These are phyloP conservation scores for Colletotrichum somersetense DNA, from an alignment of 2,329 filamentous ascomycete genomes.

Conservation along the genomic window DNA sequence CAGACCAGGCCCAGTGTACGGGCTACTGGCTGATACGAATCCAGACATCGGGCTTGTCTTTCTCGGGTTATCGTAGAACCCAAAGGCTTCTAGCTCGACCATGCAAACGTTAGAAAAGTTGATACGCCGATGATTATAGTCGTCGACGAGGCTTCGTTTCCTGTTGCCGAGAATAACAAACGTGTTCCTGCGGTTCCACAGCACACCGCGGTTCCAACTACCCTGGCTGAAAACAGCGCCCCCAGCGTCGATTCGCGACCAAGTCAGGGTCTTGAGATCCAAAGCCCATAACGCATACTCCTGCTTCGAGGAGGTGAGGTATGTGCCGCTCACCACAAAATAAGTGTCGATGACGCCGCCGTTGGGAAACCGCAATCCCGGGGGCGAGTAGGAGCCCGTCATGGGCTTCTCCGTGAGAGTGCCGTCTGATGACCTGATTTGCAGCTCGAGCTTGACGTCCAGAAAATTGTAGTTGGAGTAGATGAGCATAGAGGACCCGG, in stretches of 20 bases:
- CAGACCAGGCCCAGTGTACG: constrained; percentile 67
- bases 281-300: constrained; percentile 98
- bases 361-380: constrained; percentile 94
- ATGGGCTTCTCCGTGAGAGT: constrained; percentile 88
- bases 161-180: constrained; percentile 97
- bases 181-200: constrained; percentile 93
- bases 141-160: constrained; percentile 92
- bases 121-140: constrained; percentile 97
- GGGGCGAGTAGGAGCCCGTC: constrained; percentile 87
- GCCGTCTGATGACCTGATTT: constrained; percentile 87
- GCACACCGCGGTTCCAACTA: constrained; percentile 95
- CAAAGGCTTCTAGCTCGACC: constrained; percentile 97
- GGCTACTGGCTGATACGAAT: constrained; percentile 86
- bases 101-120: constrained; percentile 98
- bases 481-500: constrained; percentile 85
- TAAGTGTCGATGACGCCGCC: constrained; percentile 95
- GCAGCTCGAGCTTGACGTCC: constrained; percentile 95
- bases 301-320: constrained; percentile 96
- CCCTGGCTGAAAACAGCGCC: constrained; percentile 95
- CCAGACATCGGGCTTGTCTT: constrained; percentile 82
- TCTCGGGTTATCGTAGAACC: constrained; percentile 95
- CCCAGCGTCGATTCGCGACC: constrained; percentile 96
- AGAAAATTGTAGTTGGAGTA: constrained; percentile 99
- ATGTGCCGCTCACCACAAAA: constrained; percentile 97
- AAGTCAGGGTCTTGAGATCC: constrained; percentile 87